phyloP scores from a whole-genome alignment of 2,329 filamentous ascomycete species.

The Calonectria leucothoes region DNA sequence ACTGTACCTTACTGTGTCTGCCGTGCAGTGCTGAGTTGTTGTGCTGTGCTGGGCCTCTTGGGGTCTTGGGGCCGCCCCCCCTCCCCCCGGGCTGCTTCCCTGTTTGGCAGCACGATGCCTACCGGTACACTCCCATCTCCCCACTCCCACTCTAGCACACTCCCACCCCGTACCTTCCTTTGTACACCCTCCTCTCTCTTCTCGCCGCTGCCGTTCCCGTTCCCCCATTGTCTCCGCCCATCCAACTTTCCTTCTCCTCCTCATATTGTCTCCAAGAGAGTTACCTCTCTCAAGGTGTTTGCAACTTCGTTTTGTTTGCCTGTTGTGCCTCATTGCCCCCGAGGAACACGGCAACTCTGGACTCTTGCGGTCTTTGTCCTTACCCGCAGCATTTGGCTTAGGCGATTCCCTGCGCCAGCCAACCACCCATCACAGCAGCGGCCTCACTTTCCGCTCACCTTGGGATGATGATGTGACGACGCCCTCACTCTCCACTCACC shows the following conservation, averaged over 20 bases:
- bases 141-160: constrained; percentile 33
- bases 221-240: constrained; percentile 48
- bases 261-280: constrained; percentile 44
- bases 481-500: constrained; percentile 31
- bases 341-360: constrained; percentile 28
- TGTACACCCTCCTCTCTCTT: constrained; percentile 44
- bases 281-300: constrained; percentile 41
- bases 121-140: constrained; percentile 21
- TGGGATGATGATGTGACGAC: constrained; percentile 43
- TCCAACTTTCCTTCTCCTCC: constrained; percentile 45
- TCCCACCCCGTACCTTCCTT: constrained; percentile 32
- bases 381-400: constrained; percentile 23
- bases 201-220: constrained; percentile 42
- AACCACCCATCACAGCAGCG: constrained; percentile 38
- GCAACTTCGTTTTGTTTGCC: constrained; percentile 30
- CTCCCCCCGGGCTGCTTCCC: constrained; percentile 38
- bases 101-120: constrained; percentile 39
- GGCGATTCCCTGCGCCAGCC: constrained; percentile 23
- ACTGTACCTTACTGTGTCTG: constrained; percentile 13
- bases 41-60: constrained; percentile 27
- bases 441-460: constrained; percentile 41
- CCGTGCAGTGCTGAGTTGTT: constrained; percentile 7
- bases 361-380: constrained; percentile 31
- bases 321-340: constrained; percentile 34
- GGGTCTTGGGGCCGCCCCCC: constrained; percentile 27